These are phyloP conservation scores for Thelephora terrestris DNA, from an alignment of 1,284 basidiomycete genomes.

Conservation along the genomic window DNA sequence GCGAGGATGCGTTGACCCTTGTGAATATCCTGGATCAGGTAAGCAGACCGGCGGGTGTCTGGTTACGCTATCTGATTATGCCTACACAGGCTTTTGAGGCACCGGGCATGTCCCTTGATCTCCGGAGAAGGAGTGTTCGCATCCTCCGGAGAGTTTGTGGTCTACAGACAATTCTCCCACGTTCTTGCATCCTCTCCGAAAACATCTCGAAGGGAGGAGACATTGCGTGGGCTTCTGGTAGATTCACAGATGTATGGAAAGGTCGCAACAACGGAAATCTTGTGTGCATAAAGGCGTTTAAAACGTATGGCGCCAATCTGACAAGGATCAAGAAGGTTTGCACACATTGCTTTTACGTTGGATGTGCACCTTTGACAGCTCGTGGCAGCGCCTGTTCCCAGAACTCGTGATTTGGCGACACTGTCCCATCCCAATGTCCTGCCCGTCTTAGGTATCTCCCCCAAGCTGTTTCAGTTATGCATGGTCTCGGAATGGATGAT, in stretches of 20 bases:
- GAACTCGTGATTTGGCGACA: conserved; percentile 8
- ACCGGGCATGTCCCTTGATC: no score
- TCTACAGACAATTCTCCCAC: background rate
- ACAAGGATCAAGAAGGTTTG: background rate
- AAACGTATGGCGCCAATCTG: conserved; percentile 1
- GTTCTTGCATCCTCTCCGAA: background rate
- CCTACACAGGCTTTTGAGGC: no score
- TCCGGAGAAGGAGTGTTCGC: no score
- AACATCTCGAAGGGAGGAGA: conserved; percentile 1
- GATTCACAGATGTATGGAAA: conserved; percentile 10
- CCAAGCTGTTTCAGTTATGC: conserved; percentile 6
- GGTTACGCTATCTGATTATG: no score
- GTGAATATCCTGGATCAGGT: background rate
- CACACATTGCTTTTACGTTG: background rate
- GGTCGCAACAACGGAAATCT: conserved; percentile 3
- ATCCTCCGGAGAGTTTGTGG: background rate
- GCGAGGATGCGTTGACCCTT: background rate
- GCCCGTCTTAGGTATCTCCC: conserved; percentile 6
- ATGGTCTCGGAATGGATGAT: conserved; percentile 9
- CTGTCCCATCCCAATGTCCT: conserved; percentile 6
- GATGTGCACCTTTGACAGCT: background rate
- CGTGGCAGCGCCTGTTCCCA: background rate
- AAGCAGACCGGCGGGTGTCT: no score
- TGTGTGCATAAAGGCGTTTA: conserved; percentile 9
- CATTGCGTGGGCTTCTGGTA: conserved; percentile 3